Percentiles rank a stretch among this genome's conserved stretches.
These are phyloP conservation scores for Erodium chrysanthum DNA, from an alignment of 441 rosid genomes.

Conservation along the genomic window DNA sequence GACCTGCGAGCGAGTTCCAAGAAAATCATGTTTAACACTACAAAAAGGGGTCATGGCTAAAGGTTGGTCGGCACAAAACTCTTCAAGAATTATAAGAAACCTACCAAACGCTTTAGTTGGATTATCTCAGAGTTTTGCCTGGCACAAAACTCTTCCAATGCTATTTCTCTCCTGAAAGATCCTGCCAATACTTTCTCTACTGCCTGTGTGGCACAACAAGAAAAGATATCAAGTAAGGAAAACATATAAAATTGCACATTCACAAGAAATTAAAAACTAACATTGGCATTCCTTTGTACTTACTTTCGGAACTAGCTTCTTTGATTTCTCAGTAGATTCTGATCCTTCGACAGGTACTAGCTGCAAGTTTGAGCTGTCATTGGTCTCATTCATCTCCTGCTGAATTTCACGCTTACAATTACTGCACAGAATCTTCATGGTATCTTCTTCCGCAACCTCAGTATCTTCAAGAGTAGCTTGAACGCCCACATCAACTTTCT, in stretches of 20 bases:
- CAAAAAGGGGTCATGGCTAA: slow-evolving; percentile 5
- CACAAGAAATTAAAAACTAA: background rate
- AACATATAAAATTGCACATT: background rate
- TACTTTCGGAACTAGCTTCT: slow-evolving; percentile 78
- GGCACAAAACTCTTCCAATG: slow-evolving; percentile 81
- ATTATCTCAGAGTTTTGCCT: slow-evolving; percentile 82
- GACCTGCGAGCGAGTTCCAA: slow-evolving; percentile 42
- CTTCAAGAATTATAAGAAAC: slow-evolving; percentile 19
- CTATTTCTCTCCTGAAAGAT: slow-evolving; percentile 97
- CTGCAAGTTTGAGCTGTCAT: slow-evolving; percentile 49
- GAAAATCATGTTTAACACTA: slow-evolving; percentile 15
- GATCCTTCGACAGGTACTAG: slow-evolving; percentile 50
- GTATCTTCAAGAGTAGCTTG: slow-evolving; percentile 56
- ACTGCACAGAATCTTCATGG: slow-evolving; percentile 41
- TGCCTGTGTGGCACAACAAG: slow-evolving; percentile 42
- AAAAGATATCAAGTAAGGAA: slow-evolving; percentile 12
- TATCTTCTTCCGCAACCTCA: slow-evolving; percentile 30
- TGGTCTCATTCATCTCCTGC: slow-evolving; percentile 39
- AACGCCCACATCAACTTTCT: slow-evolving; percentile 68
- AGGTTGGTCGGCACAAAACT: background rate
- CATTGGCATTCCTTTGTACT: slow-evolving; percentile 13
- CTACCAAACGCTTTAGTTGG: slow-evolving; percentile 93
- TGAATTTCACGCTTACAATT: slow-evolving; percentile 45
- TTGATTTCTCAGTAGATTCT: slow-evolving; percentile 49
- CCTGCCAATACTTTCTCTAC: slow-evolving; percentile 95